Evolutionary conservation across 2,329 filamentous ascomycete species (phyloP).

Genomic region (Monosporascus sp.): DNA sequence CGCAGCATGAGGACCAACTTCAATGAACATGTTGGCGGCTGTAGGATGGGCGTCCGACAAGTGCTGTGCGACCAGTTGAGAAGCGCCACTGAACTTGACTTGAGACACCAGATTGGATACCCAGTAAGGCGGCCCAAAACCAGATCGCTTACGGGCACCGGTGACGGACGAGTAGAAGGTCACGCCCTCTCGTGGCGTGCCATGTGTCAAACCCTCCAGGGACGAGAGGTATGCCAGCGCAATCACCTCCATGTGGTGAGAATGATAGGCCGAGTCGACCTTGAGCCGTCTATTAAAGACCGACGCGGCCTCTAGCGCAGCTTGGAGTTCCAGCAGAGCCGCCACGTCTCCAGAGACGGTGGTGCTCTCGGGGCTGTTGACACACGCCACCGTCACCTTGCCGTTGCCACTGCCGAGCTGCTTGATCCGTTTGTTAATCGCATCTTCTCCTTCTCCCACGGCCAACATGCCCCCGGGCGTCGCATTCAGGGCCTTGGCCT

Average conservation of each 20-base stretch:
- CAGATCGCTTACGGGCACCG: too few species aligned
- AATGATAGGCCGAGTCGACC: conserved; percentile 26
- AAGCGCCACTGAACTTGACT: too few species aligned
- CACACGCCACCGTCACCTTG: conserved; percentile 13
- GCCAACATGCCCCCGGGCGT: conserved; percentile 15
- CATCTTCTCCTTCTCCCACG: conserved; percentile 1
- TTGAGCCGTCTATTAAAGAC: conserved; percentile 21
- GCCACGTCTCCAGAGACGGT: conserved; percentile 23
- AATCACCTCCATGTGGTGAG: conserved; percentile 20
- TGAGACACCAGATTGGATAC: too few species aligned
- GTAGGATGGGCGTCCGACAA: too few species aligned
- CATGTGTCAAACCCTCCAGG: background rate
- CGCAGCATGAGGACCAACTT: background rate
- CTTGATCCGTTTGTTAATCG: conserved; percentile 1
- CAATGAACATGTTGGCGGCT: too few species aligned
- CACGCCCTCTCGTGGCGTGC: background rate
- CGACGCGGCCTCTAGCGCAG: background rate
- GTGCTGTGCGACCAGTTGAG: too few species aligned
- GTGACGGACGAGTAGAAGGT: too few species aligned
- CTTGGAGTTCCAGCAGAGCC: conserved; percentile 5
- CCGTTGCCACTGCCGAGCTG: background rate
- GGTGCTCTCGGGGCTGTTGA: conserved; percentile 25
- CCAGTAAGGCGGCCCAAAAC: too few species aligned
- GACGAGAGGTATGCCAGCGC: conserved; percentile 13
- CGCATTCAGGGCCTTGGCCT: background rate